Base-by-base conservation (phyloP, 305 asterid species). In the Fraxinus xanthoxyloides region DNA sequence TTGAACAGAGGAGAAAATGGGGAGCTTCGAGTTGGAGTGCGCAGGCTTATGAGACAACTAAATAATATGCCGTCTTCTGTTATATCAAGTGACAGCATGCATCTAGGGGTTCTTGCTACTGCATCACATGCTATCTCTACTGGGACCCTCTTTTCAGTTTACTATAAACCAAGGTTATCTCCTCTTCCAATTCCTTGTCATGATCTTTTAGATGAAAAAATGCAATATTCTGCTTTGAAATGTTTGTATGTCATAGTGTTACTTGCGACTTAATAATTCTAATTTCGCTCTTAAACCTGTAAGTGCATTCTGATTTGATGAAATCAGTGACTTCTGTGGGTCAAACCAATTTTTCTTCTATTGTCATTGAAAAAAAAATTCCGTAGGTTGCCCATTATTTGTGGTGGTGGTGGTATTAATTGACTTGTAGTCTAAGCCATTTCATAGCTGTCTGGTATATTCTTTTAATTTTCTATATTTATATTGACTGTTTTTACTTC, bases 61-160 rank as follows among this genome's bases (percentile, higher is more conserved):
- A 90, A 91, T 86, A 94, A 92, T 78, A 92, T 91, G 92, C 96
- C 98, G 40, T 93, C 98, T 61, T 94, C 98, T 79, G 98, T 93
- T 75, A 94, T 94, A 83, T 94, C 98, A 82, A 94, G 97, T 85
- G 97, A 93, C 85, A 92, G 97, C 82, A 94, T 94, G 98, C 98
- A 93, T 88, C 89, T 93, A 43, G 98, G 98, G 83, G 97, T 94
- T 84, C 97, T 94, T 81, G 98, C 98, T 40, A 94, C 98, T 84
- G 98, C 98, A 17, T 90, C 93, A 35, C 98, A 94, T 86, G 98
- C 97, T 85, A 90, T 92, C 85, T 81, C 93, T 48, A 91, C 98
- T 40, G 85, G 94, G 83, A 94, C 97, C 79, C 85, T 87, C 74
- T 93, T 94, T 88, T 92, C 97, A 75, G 98, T 92, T 87, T 94